phyloP scores from a whole-genome alignment of 1,284 basidiomycete genomes.

The Irpex sp. region DNA sequence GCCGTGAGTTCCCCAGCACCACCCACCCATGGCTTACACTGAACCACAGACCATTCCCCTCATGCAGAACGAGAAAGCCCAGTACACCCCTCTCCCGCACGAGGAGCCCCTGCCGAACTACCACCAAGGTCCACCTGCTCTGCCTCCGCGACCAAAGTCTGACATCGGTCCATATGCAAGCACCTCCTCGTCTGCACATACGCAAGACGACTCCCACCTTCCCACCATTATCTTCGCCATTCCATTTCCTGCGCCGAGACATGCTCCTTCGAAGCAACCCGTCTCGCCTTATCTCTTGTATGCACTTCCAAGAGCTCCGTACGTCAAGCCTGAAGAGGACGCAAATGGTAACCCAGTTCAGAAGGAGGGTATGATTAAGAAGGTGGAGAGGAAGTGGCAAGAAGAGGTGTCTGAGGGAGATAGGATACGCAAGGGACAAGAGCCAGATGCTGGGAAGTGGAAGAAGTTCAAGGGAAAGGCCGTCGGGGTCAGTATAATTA shows the following conservation, averaged over 20 bases:
- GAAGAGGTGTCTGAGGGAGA: neutral
- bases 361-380: neutral
- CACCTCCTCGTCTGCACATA: too few relatives aligned
- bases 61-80: neutral
- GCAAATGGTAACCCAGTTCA: neutral
- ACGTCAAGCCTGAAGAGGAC: neutral
- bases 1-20: too few relatives aligned
- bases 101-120: neutral
- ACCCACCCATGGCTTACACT: neutral
- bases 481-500: neutral
- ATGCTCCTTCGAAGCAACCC: neutral
- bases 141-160: neutral
- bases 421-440: neutral
- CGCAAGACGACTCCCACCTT: neutral
- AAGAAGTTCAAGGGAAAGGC: constrained; percentile 1
- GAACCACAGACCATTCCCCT: neutral
- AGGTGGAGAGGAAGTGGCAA: neutral
- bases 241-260: neutral
- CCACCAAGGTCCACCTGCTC: neutral
- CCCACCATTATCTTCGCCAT: constrained; percentile 1
- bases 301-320: neutral
- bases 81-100: neutral
- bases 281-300: neutral
- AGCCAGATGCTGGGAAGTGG: neutral
- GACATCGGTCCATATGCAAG: neutral